Evolutionary conservation across 2,329 filamentous ascomycete genomes (phyloP), one percentile per base, ranked within the genome.

Genomic region (Penicillium freii): DNA sequence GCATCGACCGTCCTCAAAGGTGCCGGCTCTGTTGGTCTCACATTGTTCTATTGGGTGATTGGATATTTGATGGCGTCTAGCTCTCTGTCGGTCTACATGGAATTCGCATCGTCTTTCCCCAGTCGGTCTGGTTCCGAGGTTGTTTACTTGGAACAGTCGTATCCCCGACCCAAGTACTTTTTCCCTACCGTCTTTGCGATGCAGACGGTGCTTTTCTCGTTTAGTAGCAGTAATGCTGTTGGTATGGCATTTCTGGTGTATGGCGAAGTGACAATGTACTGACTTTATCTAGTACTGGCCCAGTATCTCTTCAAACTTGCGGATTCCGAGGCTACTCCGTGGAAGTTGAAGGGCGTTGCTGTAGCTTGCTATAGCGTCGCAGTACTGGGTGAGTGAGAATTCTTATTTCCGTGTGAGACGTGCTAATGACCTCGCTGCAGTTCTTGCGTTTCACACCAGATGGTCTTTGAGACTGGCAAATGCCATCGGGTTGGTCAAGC

Each of bases 131-230:
- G 86, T 0, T 81, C 82, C 0, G 85, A 89, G 64, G 86, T 87
- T 0, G 86, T 87, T 0, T 89, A 88, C 62, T 78, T 89, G 0
- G 87, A 89, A 62, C 87, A 89, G 65, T 83, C 85, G 0, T 90
- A 82, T 60, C 86, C 86, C 1, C 78, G 84, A 1, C 87, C 87
- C 0, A 81, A 78, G 54, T 87, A 84, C 66, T 80, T 89, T 58
- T 84, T 89, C 48, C 85, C 86, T 0, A 83, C 84, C 0, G 78
- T 84, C 0, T 89, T 87, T 66, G 87, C 87, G 0, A 81, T 87
- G 3, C 84, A 87, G 66, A 80, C 81, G 0, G 84, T 89, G 1
- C 69, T 87, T 1, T 73, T 89, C 4, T 87, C 86, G 0, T 89
- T 89, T 61, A 84, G 82, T 61, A 87, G 84, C 62, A 83, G 84